Evolutionary conservation across 2,329 filamentous ascomycete genomes (phyloP).

Genomic region (Tolypocladium tropicale): DNA sequence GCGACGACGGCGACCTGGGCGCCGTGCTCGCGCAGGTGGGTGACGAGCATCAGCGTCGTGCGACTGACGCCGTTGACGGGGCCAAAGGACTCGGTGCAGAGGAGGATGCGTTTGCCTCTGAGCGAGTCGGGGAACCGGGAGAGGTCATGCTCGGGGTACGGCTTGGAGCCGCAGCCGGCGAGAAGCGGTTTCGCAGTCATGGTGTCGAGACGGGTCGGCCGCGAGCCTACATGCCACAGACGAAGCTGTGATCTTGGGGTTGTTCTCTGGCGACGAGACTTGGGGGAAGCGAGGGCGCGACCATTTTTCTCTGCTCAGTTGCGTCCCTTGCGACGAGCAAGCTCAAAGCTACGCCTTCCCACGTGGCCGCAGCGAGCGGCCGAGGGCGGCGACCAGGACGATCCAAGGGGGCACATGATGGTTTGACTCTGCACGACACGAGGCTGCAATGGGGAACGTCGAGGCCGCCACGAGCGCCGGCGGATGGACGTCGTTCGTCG

Average conservation of each 20-base stretch:
- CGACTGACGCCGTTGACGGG: constrained; percentile 65
- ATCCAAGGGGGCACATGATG: constrained; percentile 8
- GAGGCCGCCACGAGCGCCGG: constrained; percentile 19
- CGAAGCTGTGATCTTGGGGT: not conserved
- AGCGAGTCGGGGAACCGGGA: constrained; percentile 37
- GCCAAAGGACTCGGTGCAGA: constrained; percentile 62
- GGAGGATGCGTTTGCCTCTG: constrained; percentile 50
- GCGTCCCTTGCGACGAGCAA: not conserved
- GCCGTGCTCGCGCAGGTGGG: constrained; percentile 54
- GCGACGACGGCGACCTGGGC: constrained; percentile 57
- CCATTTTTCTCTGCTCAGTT: constrained; percentile 10
- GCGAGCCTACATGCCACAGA: not conserved
- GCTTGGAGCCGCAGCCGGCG: constrained; percentile 1
- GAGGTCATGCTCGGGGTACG: constrained; percentile 25
- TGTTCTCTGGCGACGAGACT: not conserved
- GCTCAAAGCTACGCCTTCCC: constrained; percentile 2
- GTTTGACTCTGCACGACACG: constrained; percentile 1
- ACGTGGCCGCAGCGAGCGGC: constrained; percentile 13
- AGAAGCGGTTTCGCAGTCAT: constrained; percentile 6
- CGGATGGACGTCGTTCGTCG: constrained; percentile 18
- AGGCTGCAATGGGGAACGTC: constrained; percentile 14
- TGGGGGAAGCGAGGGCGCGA: not conserved
- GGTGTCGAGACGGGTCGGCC: not conserved
- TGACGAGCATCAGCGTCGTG: constrained; percentile 59
- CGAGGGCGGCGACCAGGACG: not conserved